Evolutionary conservation across 1,139 yeast species (phyloP).

Genomic region (Taphrina sp.): DNA sequence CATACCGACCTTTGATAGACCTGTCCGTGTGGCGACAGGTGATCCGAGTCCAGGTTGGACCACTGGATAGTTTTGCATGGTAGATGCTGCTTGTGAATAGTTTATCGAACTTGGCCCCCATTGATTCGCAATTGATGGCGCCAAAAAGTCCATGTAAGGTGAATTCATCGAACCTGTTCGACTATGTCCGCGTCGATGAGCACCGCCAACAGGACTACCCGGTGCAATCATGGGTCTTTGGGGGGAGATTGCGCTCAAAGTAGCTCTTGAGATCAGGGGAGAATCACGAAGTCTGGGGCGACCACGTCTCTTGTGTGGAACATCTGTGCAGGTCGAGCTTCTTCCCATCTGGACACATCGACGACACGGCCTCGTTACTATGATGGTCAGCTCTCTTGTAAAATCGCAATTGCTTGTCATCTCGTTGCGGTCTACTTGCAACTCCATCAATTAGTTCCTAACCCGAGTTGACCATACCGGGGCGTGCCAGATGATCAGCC

Average conservation of each 20-base stretch:
- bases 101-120: too few species aligned
- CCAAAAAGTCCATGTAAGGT: constrained; percentile 1
- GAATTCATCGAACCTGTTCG: constrained; percentile 9
- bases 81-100: too few species aligned
- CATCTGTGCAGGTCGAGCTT: constrained; percentile 35
- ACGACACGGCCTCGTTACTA: constrained; percentile 35
- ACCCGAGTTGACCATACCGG: too few species aligned
- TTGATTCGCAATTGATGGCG: too few species aligned
- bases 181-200: not conserved
- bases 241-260: not conserved
- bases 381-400: not conserved
- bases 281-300: constrained; percentile 34
- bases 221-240: constrained; percentile 1
- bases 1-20: too few species aligned
- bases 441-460: too few species aligned
- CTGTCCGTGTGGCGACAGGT: too few species aligned
- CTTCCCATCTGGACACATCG: constrained; percentile 36
- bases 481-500: not conserved
- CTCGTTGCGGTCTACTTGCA: too few species aligned
- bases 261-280: not conserved
- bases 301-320: constrained; percentile 37
- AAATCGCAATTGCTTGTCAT: too few species aligned
- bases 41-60: too few species aligned
- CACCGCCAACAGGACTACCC: constrained; percentile 2
- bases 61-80: too few species aligned